phyloP scores from a whole-genome alignment of 345 rosid genomes.

The Melastoma malabathricum region DNA sequence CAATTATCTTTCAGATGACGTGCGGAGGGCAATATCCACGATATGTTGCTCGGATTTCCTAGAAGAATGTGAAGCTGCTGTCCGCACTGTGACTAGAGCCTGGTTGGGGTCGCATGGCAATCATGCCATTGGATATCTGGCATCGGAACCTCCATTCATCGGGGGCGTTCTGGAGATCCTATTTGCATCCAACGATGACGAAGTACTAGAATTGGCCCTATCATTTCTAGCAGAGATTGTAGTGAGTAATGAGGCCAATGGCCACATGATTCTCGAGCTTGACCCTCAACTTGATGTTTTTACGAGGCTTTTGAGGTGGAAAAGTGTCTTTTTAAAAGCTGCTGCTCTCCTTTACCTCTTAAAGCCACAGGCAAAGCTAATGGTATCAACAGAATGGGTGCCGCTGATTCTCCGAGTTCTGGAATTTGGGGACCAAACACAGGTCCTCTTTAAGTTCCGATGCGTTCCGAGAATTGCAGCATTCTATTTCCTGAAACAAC shows the following conservation, averaged over 20 bases:
- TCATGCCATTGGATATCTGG: conserved; percentile 20
- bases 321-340: conserved; percentile 42
- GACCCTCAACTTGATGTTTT: conserved; percentile 50
- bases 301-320: conserved; percentile 32
- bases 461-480: conserved; percentile 45
- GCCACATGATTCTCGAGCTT: conserved; percentile 27
- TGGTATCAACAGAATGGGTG: conserved; percentile 47
- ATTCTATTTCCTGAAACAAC: conserved; percentile 39
- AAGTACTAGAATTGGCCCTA: conserved; percentile 36
- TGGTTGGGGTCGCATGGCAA: conserved; percentile 36
- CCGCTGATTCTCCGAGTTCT: conserved; percentile 43
- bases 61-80: conserved; percentile 33
- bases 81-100: conserved; percentile 23
- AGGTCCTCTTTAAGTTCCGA: conserved; percentile 36
- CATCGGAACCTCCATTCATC: conserved; percentile 25
- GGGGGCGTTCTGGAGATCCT: conserved; percentile 40
- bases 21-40: conserved; percentile 21
- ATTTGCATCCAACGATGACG: conserved; percentile 38
- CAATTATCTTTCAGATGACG: conserved; percentile 15
- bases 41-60: conserved; percentile 29
- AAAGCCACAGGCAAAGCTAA: conserved; percentile 51
- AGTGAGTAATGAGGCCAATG: conserved; percentile 13
- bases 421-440: conserved; percentile 47
- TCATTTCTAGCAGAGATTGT: conserved; percentile 38
- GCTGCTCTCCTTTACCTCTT: conserved; percentile 39